These are phyloP conservation scores for Aspergillus fumigatiaffinis DNA, from an alignment of 2,329 filamentous ascomycete species.

Conservation along the genomic window DNA sequence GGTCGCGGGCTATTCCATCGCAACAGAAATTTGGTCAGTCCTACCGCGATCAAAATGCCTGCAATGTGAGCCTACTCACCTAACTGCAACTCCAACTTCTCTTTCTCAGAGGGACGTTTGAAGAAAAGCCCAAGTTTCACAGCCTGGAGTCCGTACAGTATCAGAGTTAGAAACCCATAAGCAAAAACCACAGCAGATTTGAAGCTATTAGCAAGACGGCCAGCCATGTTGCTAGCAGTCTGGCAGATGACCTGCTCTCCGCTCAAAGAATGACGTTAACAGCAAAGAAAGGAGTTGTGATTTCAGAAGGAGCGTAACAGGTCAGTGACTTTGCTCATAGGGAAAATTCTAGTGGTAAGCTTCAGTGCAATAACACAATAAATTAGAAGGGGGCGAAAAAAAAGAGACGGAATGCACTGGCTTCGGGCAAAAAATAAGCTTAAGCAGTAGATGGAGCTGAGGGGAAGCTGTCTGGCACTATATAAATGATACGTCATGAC, in stretches of 20 bases:
- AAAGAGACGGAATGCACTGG: not conserved
- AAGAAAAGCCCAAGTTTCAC: constrained; percentile 36
- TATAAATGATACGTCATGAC: not conserved
- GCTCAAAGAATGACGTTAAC: not conserved
- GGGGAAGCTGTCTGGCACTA: not conserved
- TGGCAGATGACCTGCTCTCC: not conserved
- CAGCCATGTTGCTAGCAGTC: constrained; percentile 18
- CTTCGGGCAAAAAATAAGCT: not conserved
- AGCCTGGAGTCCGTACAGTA: constrained; percentile 29
- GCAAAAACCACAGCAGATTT: constrained; percentile 16
- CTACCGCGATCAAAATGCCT: not conserved
- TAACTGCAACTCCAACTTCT: constrained; percentile 37
- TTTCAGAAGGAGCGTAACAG: not conserved
- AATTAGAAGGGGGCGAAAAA: not conserved
- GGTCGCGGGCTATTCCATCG: constrained; percentile 43
- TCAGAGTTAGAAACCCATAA: constrained; percentile 36
- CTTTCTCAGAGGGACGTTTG: constrained; percentile 34
- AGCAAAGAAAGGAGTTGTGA: not conserved
- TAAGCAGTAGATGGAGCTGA: not conserved
- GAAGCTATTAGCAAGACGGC: constrained; percentile 15
- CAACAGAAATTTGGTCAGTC: not conserved
- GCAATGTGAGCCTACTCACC: constrained; percentile 26
- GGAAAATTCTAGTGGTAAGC: not conserved
- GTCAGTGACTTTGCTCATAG: not conserved
- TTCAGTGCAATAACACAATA: not conserved